Evolutionary conservation across 208 protist genomes (phyloP), one percentile per base, ranked within the genome.

Genomic region (Jaenimonas drosophilae): DNA sequence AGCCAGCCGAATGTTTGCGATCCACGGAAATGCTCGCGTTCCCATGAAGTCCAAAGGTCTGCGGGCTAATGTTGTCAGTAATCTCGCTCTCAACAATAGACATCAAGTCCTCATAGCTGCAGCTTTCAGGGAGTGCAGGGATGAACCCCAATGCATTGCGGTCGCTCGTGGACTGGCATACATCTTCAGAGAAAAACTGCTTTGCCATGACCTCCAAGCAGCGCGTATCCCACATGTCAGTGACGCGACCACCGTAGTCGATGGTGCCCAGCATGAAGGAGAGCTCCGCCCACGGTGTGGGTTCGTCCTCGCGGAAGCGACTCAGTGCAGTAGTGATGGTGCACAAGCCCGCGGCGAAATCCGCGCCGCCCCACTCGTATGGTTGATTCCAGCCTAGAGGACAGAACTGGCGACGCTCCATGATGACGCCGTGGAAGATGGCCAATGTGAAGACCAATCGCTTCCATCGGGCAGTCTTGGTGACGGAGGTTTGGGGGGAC

Each of bases 171-270:
- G 49, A 36, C 3, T 43, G 20, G 25, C 42, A 37, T 26, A 56
- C 55, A 20, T 51, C 45, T n/a, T 80, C 34, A 34, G 59, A 66
- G 53, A 93, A 91, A 70, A 83, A 91, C 43, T 76, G 71, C 17
- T 66, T 48, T 24, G 86, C 67, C 28, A 89, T 77, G 34, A 80
- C 72, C 41, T 83, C 66, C 37, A 96, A 70, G 20, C 75, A 81
- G 14, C 88, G 70, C 7, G 64, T 59, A 56, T 96, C 90, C 56
- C 85, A 76, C 51, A 91, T 76, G 53, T 96, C 90, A 7, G 95
- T 98, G 6, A 98, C 89, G 14, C 91, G 70, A 9, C 95, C 95
- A 40, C 92, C 90, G 56, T 96, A 97, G 72, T 96, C 88, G 34
- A 98, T 95, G 34, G 90, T 72, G 54, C 84, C 89, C 27, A 88